Conservation (phyloP, 2,329 filamentous ascomycete species). For the Balansia obtecta region DNA sequence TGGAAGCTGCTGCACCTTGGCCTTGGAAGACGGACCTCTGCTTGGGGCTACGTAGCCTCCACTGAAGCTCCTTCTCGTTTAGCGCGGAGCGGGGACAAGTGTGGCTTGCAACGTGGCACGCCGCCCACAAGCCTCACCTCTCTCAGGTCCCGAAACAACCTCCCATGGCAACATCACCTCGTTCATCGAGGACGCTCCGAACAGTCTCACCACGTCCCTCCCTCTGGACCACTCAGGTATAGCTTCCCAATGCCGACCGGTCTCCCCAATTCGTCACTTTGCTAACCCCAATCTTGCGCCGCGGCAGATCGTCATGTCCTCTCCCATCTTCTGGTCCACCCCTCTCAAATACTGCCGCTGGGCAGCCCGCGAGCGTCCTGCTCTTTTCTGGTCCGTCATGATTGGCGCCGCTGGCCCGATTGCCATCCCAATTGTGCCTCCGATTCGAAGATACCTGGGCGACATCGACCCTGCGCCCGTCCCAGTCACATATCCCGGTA, state of each 20-base stretch:
- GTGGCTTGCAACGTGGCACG: background rate
- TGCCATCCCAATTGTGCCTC: constrained; percentile 57
- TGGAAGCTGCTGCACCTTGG: constrained; percentile 6
- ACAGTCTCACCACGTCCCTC: background rate
- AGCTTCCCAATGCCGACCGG: background rate
- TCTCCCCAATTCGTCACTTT: background rate
- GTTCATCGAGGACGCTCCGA: background rate
- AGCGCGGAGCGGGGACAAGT: background rate
- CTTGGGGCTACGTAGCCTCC: constrained; percentile 26
- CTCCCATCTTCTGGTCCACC: constrained; percentile 69
- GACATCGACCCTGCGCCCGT: constrained; percentile 61
- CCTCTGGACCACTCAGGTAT: background rate
- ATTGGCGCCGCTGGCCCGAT: constrained; percentile 64
- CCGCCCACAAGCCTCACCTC: too few species aligned
- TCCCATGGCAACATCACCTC: background rate
- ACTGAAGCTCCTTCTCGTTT: constrained; percentile 4
- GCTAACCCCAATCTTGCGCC: background rate
- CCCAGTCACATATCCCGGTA: constrained; percentile 88
- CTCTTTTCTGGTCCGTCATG: constrained; percentile 77
- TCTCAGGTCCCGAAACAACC: background rate
- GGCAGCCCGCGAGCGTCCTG: constrained; percentile 78
- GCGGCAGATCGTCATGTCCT: constrained; percentile 39
- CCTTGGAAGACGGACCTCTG: constrained; percentile 7
- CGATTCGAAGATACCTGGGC: constrained; percentile 59
- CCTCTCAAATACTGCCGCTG: constrained; percentile 81